Percentiles rank a stretch among this genome's conserved stretches.
Conservation (phyloP, 805 yeast species). For the Candida stauntonica region DNA sequence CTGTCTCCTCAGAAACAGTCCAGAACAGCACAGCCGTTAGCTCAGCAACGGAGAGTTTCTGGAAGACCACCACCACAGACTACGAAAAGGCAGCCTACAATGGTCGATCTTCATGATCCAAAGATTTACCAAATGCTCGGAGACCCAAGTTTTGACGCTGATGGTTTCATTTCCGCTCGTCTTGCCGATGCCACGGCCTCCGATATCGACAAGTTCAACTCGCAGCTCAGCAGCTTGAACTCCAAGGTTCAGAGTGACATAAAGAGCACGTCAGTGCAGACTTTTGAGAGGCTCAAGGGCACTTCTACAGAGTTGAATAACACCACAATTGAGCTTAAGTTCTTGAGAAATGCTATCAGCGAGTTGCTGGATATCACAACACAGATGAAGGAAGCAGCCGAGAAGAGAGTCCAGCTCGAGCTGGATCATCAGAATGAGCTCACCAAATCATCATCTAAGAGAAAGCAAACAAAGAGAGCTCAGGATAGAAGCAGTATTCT, state of each 20-base stretch:
- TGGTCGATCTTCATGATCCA: conserved; percentile 21
- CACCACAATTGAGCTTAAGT: conserved; percentile 63
- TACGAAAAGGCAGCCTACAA: conserved; percentile 8
- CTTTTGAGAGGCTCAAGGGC: conserved; percentile 55
- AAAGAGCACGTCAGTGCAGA: conserved; percentile 53
- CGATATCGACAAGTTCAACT: conserved; percentile 67
- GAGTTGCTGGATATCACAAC: conserved; percentile 57
- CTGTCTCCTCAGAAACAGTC: neutral
- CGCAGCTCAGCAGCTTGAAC: conserved; percentile 46
- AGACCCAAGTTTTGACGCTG: conserved; percentile 43
- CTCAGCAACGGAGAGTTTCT: conserved; percentile 4
- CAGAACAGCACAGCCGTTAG: neutral
- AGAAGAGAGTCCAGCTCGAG: conserved; percentile 47
- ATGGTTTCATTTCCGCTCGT: conserved; percentile 42
- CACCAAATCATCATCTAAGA: conserved; percentile 14
- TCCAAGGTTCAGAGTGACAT: conserved; percentile 51
- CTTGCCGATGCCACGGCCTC: conserved; percentile 64
- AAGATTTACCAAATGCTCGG: conserved; percentile 33
- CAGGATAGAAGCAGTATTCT: conserved; percentile 67
- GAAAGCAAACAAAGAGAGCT: conserved; percentile 45
- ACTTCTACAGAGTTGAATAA: conserved; percentile 55
- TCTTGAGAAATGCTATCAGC: conserved; percentile 53
- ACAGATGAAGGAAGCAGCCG: conserved; percentile 59
- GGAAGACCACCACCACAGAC: conserved; percentile 4
- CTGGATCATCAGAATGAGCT: conserved; percentile 23